Evolutionary conservation across 805 yeast genomes (phyloP).

Genomic region (Barnettozyma vustinii): DNA sequence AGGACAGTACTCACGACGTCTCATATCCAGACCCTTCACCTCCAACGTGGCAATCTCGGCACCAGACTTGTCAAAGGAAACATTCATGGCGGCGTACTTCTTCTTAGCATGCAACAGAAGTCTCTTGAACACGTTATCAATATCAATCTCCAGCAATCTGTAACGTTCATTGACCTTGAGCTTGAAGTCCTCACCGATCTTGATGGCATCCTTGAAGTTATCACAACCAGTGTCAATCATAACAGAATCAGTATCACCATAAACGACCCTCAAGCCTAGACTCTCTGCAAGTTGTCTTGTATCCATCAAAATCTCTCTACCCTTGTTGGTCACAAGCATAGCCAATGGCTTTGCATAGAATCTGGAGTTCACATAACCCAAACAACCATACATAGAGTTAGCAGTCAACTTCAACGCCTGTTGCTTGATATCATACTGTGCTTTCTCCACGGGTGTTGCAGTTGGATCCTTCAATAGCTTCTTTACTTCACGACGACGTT

Average conservation of each 20-base stretch:
- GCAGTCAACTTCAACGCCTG: slow-evolving; percentile 95
- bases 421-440: slow-evolving; percentile 92
- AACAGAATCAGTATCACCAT: slow-evolving; percentile 98
- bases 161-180: slow-evolving; percentile 83
- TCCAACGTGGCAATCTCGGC: slow-evolving; percentile 60
- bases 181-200: slow-evolving; percentile 83
- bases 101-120: slow-evolving; percentile 88
- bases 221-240: slow-evolving; percentile 91
- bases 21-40: slow-evolving; percentile 95
- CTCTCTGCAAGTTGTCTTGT: slow-evolving; percentile 91
- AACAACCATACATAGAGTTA: slow-evolving; percentile 99
- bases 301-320: slow-evolving; percentile 90
- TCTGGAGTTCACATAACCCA: slow-evolving; percentile 86
- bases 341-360: slow-evolving; percentile 96
- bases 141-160: slow-evolving; percentile 83
- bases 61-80: slow-evolving; percentile 45
- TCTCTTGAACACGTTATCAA: slow-evolving; percentile 86
- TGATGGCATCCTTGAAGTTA: slow-evolving; percentile 64
- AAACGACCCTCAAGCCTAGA: slow-evolving; percentile 76
- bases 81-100: slow-evolving; percentile 91
- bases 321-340: slow-evolving; percentile 89
- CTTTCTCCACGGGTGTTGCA: slow-evolving; percentile 55
- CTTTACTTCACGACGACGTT: slow-evolving; percentile 91
- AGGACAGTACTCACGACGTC: slow-evolving; percentile 93
- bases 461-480: slow-evolving; percentile 72